These are phyloP conservation scores for Psidium friedrichsthalianum DNA, from an alignment of 345 rosid genomes.

Conservation along the genomic window DNA sequence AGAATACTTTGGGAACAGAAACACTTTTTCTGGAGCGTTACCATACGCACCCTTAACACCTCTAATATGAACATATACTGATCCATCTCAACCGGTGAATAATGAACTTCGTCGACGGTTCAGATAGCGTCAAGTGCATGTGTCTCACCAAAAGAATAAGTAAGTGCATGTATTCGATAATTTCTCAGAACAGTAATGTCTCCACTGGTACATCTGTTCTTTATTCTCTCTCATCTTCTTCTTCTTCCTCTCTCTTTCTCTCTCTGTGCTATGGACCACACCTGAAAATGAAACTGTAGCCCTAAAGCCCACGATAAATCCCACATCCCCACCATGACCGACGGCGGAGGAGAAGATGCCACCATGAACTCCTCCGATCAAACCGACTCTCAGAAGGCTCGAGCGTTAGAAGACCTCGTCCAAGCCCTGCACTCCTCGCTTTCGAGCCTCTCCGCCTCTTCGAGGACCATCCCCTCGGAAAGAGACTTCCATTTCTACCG, in stretches of 20 bases:
- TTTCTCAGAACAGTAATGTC: neutral
- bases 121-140: neutral
- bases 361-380: constrained; percentile 10
- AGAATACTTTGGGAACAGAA: too few species aligned
- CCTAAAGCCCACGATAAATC: neutral
- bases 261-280: neutral
- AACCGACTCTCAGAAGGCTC: constrained; percentile 8
- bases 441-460: constrained; percentile 35
- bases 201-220: neutral
- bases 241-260: neutral
- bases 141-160: neutral
- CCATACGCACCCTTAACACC: too few species aligned
- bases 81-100: neutral
- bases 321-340: constrained; percentile 7
- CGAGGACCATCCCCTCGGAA: constrained; percentile 45
- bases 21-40: too few species aligned
- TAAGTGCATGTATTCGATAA: neutral
- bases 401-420: constrained; percentile 23
- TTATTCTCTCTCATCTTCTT: neutral
- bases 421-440: constrained; percentile 36
- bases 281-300: neutral
- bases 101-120: neutral
- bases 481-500: constrained; percentile 74
- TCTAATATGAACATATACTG: neutral
- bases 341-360: neutral